Conservation (phyloP, 768 basidiomycete species). For the Mrakia hoshinonis region DNA sequence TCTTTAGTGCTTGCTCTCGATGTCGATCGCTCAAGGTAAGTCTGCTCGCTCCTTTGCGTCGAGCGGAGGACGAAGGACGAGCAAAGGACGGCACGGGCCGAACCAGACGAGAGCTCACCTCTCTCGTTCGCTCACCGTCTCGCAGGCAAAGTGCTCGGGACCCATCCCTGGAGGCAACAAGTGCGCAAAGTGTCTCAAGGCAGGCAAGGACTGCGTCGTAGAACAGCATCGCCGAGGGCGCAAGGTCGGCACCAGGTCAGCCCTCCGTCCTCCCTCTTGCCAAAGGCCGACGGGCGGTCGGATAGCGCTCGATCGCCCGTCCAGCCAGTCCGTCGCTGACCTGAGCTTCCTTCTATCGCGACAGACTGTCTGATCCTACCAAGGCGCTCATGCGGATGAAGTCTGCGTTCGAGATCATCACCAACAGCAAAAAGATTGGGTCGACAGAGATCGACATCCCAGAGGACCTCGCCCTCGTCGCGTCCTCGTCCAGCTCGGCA, state of each 20-base stretch:
- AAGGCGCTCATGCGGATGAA: conserved; percentile 26
- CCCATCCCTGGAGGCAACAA: neutral
- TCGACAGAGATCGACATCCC: neutral
- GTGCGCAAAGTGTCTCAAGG: conserved; percentile 13
- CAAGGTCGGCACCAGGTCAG: conserved; percentile 23
- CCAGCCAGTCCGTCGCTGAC: neutral
- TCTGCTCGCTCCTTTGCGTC: neutral
- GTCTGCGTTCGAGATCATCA: conserved; percentile 17
- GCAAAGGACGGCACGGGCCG: neutral
- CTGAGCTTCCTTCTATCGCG: neutral
- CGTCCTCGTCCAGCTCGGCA: neutral
- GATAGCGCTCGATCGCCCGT: neutral
- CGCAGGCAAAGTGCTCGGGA: conserved; percentile 14
- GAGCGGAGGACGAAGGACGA: neutral
- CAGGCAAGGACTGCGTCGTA: neutral
- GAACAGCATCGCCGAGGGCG: conserved; percentile 7
- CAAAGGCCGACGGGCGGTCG: too few relatives aligned
- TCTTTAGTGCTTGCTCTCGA: conserved; percentile 12
- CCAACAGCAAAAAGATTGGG: neutral
- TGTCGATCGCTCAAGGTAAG: conserved; percentile 20
- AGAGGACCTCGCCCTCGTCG: neutral
- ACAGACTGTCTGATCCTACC: conserved; percentile 20
- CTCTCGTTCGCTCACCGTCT: neutral
- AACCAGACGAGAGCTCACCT: neutral
- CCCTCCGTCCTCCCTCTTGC: too few relatives aligned